Base-by-base conservation (phyloP, 2,329 filamentous ascomycete species). In the Sclerotinia minor region DNA sequence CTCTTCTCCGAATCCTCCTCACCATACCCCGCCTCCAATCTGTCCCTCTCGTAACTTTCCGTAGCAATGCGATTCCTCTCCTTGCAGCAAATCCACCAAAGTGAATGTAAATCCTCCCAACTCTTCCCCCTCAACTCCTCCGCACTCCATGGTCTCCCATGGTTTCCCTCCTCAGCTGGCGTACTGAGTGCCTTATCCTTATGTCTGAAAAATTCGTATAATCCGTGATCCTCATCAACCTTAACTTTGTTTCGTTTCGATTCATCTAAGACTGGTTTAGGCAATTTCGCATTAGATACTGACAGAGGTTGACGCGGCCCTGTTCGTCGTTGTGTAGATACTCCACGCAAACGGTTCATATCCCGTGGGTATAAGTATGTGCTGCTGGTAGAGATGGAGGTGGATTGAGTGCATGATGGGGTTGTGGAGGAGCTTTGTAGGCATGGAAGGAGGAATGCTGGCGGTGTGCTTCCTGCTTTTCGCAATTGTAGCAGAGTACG, bases 11-110 rank as follows among this genome's bases (percentile, higher is more conserved):
- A 82, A 80, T 96, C 92, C 55, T 81, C 82, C 35, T 89, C 85
- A 72, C 94, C 94, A 75, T 91, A 95, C 38, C 89, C 88, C 60
- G 92, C 83, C 72, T 89, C 83, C 67, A 91, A 77, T 73, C 90
- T 85, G 41, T 81, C 76, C 74, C 92, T 84, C 81, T 96, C 92
- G 68, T 83, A 79, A 65, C 83, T 83, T 73, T 90, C 88, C 41
- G 96, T 98, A n/a, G 87, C 84, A 73, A 98, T 87, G 73, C 92
- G 87, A 80, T 99, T 99, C 75, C 91, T 84, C 81, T 99, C 95
- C 81, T 92, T 93, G 69, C 90, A 85, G 78, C 95, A 98, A 67
- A 93, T 86, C 92, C 94, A 99, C 93, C 94, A 99, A 76, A 99
- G 83, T 70, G 84, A 83, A 79, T 98, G 94, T 74, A 99, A 81